Percentiles rank a stretch among this genome's conserved stretches.
Evolutionary conservation across 192 early-diverging fungal species (phyloP).

Genomic region (Coemansia sp.): DNA sequence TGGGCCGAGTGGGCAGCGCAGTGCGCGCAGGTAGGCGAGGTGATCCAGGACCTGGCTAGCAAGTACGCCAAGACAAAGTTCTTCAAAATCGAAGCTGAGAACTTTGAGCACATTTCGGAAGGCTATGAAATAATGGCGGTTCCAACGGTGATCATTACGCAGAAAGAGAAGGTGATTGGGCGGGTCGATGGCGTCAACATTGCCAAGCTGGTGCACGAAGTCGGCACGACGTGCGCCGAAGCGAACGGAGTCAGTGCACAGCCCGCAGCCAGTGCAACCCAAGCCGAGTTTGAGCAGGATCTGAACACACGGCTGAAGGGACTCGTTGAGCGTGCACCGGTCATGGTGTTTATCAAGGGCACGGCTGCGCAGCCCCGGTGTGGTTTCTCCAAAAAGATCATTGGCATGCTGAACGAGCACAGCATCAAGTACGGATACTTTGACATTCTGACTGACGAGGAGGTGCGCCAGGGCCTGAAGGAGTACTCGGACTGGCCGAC

Average conservation of each 20-base stretch:
- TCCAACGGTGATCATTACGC: constrained; percentile 82
- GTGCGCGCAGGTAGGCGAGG: constrained; percentile 88
- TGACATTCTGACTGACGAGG: constrained; percentile 90
- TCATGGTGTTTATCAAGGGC: constrained; percentile 98
- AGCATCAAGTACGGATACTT: constrained; percentile 64
- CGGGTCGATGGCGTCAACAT: constrained; percentile 88
- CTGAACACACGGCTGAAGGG: constrained; percentile 72
- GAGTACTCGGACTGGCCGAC: constrained; percentile 93
- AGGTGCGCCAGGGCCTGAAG: constrained; percentile 90
- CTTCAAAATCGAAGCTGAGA: constrained; percentile 89
- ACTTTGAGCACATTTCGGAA: constrained; percentile 85
- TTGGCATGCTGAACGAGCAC: constrained; percentile 74
- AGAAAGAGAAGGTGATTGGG: constrained; percentile 68
- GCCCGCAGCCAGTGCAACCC: constrained; percentile 31
- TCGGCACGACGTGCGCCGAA: constrained; percentile 47
- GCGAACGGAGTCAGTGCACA: constrained; percentile 27
- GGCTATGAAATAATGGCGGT: constrained; percentile 87
- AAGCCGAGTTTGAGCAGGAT: constrained; percentile 65
- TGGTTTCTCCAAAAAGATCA: constrained; percentile 82
- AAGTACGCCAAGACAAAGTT: constrained; percentile 76
- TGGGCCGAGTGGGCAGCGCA: constrained; percentile 89
- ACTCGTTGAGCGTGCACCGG: constrained; percentile 63
- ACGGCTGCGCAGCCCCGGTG: constrained; percentile 88
- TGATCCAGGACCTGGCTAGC: constrained; percentile 80
- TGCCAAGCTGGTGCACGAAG: constrained; percentile 67